Base-by-base conservation (phyloP, 2,329 filamentous ascomycete genomes). In the Aspergillus vadensis region DNA sequence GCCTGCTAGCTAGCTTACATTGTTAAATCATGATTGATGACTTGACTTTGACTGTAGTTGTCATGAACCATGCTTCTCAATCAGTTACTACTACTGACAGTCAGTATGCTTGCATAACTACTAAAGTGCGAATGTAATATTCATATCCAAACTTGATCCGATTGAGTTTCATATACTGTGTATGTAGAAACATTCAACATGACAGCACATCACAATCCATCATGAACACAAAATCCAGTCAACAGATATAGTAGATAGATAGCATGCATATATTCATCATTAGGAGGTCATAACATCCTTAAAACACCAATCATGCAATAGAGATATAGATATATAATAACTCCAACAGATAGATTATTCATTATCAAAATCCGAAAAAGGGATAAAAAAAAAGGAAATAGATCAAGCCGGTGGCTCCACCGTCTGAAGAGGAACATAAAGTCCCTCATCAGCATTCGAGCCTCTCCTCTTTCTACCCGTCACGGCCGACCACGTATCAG, bases 381-480 rank as follows among this genome's bases (percentile, higher is more conserved):
- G n/a, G 38, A 41, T 10, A 51, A 32, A 53, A 15, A 32, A 21
- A 36, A 32, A 0, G 17, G 6, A 17, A n/a, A 32, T 19, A 27
- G 52, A 73, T 49, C 69, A 71, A 59, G 67, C 67, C 38, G 76
- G 70, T 57, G 76, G 70, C 57, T 81, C 80, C 10, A 81, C 77
- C 5, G 74, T 78, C 63, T 78, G 76, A 23, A 82, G 68, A 3
- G 79, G 79, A 19, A 82, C 75, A 65, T 82, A 82, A 49, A 53
- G 55, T 4, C 79, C 73, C 38, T 80, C 74, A 56, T 77, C 72
- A 39, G 70, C 63, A 55, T 67, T 61, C 43, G 60, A 60, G n/a
- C 64, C 56, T 32, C 62, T 65, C 17, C 63, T 63, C 58, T 63
- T 52, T 57, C 67, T 69, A 23, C 71, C 72, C 32, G 72, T 73